Evolutionary conservation across 169 alveolate species (phyloP).

Genomic region (Amoebophrya sp.): DNA sequence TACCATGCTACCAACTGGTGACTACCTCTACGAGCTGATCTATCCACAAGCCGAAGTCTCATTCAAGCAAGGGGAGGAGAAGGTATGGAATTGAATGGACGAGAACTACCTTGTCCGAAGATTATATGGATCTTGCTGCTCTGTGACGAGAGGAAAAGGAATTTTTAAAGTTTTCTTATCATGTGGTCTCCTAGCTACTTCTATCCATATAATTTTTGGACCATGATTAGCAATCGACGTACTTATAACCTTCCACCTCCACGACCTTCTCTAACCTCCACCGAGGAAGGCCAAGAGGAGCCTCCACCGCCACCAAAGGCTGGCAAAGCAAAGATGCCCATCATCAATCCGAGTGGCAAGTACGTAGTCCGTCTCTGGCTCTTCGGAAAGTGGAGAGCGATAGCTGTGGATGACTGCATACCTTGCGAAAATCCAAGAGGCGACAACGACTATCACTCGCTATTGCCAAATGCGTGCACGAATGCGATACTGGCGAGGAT

Average conservation of each 20-base stretch:
- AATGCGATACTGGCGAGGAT: not conserved
- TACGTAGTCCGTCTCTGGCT: not conserved
- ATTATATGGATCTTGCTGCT: too few relatives aligned
- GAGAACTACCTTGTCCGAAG: too few relatives aligned
- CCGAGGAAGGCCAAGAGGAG: too few relatives aligned
- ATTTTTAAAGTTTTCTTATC: too few relatives aligned
- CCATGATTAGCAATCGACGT: too few relatives aligned
- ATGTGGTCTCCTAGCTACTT: too few relatives aligned
- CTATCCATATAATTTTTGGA: too few relatives aligned
- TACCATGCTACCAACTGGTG: not conserved
- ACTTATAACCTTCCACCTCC: too few relatives aligned
- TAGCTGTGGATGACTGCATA: not conserved
- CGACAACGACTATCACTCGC: not conserved
- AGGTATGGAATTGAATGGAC: too few relatives aligned
- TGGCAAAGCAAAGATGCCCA: not conserved
- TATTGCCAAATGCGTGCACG: not conserved
- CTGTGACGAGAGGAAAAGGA: too few relatives aligned
- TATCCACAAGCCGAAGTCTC: not conserved
- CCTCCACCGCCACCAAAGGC: not conserved
- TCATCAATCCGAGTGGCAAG: not conserved
- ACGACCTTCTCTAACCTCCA: too few relatives aligned
- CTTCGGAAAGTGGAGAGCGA: not conserved
- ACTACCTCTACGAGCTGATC: not conserved
- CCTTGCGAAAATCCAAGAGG: not conserved
- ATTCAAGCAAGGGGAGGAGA: not conserved